phyloP scores from a whole-genome alignment of 805 yeast species.

The Vanderwaltozyma verrucispora region DNA sequence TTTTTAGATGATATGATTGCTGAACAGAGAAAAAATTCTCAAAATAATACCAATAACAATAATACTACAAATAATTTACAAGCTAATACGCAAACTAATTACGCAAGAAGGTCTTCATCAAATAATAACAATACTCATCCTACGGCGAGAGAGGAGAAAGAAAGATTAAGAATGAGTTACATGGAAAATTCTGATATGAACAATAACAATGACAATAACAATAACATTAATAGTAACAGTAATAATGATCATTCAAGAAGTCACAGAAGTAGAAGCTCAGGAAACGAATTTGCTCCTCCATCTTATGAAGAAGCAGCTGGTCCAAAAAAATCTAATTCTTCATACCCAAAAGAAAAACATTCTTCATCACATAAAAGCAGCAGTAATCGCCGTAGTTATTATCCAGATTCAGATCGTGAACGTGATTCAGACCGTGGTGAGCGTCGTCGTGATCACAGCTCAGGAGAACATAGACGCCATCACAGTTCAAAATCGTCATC shows the following conservation, averaged over 20 bases:
- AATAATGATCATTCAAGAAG: not conserved
- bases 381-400: constrained; percentile 4
- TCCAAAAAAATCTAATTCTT: constrained; percentile 1
- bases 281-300: constrained; percentile 8
- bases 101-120: not conserved
- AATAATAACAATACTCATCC: constrained; percentile 25
- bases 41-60: constrained; percentile 5
- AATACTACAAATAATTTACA: constrained; percentile 9
- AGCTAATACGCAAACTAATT: constrained; percentile 6
- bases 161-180: constrained; percentile 25
- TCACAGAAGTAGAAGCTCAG: constrained; percentile 4
- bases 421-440: constrained; percentile 13
- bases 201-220: constrained; percentile 4
- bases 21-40: not conserved
- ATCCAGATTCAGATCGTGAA: constrained; percentile 7
- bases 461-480: constrained; percentile 12
- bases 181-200: constrained; percentile 13
- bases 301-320: constrained; percentile 31
- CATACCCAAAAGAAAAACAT: constrained; percentile 10
- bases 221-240: constrained; percentile 3
- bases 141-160: constrained; percentile 25
- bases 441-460: constrained; percentile 2
- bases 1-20: constrained; percentile 23
- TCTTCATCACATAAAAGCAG: constrained; percentile 4
- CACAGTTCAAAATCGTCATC: constrained; percentile 8